phyloP scores from a whole-genome alignment of 148 eudicot species.

The Arctostaphylos glauca region DNA sequence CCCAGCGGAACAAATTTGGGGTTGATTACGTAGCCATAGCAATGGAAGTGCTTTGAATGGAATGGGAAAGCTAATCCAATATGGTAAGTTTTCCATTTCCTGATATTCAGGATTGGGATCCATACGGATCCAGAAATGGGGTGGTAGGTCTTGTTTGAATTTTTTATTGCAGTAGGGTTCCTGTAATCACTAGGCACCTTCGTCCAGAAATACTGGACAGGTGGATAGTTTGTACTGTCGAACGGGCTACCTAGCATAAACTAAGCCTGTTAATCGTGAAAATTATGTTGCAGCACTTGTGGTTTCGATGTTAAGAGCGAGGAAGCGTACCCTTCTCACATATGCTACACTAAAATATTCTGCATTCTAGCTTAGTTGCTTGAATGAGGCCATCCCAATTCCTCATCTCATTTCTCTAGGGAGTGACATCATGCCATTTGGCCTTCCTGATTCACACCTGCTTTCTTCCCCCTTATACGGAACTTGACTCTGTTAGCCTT shows the following conservation, averaged over 20 bases:
- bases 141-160: too few species aligned
- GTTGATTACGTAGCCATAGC: too few species aligned
- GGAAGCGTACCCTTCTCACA: background rate
- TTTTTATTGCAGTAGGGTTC: too few species aligned
- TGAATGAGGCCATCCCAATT: background rate
- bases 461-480: background rate
- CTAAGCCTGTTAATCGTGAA: background rate
- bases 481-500: background rate
- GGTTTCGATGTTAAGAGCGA: background rate
- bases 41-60: too few species aligned
- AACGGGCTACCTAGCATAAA: background rate
- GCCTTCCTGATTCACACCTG: background rate
- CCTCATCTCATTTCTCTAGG: background rate
- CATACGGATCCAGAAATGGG: too few species aligned
- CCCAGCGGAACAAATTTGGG: too few species aligned
- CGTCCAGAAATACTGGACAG: background rate
- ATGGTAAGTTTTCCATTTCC: too few species aligned
- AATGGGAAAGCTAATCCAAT: too few species aligned
- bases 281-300: background rate
- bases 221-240: background rate
- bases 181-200: too few species aligned
- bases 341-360: background rate
- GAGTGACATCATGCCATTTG: background rate
- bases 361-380: background rate
- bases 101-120: too few species aligned